Conservation (phyloP, 179 eudicot genomes). For the Monotropa hypopitys region DNA sequence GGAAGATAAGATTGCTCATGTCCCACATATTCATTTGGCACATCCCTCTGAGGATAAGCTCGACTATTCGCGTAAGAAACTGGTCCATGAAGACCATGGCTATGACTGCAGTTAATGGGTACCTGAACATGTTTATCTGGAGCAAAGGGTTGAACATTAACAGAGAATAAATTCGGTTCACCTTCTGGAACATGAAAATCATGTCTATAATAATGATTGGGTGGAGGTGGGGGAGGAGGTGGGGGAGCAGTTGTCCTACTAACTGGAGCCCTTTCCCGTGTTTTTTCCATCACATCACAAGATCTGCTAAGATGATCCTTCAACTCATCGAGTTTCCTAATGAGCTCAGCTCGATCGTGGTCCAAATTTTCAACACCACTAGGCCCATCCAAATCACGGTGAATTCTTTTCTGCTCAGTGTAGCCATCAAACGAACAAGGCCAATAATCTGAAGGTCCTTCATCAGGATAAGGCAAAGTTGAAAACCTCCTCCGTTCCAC, state of each 20-base stretch:
- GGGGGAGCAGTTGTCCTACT: neutral
- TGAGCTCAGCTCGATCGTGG: constrained; percentile 50
- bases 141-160: constrained; percentile 19
- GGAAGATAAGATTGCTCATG: constrained; percentile 21
- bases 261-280: constrained; percentile 10
- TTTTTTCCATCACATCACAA: constrained; percentile 23
- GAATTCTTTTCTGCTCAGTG: constrained; percentile 29
- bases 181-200: constrained; percentile 26
- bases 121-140: constrained; percentile 16
- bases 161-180: constrained; percentile 8
- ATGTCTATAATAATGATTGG: constrained; percentile 18
- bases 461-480: constrained; percentile 23
- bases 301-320: constrained; percentile 37
- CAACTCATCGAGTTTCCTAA: constrained; percentile 45
- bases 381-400: constrained; percentile 21
- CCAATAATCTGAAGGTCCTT: constrained; percentile 33
- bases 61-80: constrained; percentile 10
- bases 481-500: constrained; percentile 17
- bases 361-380: constrained; percentile 31
- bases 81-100: constrained; percentile 5
- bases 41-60: constrained; percentile 15
- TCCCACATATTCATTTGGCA: constrained; percentile 10
- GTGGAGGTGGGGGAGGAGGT: constrained; percentile 8
- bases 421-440: constrained; percentile 16
- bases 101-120: constrained; percentile 16